Evolutionary conservation across 768 basidiomycete genomes (phyloP), one percentile per base, ranked within the genome.

Genomic region (Tremella fuciformis): DNA sequence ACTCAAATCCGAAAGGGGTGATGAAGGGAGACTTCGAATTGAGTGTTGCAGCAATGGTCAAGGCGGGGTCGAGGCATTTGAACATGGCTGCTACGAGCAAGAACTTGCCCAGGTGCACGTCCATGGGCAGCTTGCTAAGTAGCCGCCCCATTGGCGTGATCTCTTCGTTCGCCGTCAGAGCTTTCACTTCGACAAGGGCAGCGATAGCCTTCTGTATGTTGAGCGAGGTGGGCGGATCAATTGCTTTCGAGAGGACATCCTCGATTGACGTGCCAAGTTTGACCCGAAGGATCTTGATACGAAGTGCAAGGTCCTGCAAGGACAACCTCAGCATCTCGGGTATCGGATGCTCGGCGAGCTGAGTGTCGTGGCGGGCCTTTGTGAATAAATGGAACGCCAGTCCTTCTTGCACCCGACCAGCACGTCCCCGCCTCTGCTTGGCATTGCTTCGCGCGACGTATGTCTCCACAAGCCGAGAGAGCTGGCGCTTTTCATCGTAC

Each of bases 301-400:
- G 58, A 3, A 76, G 55, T 0, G 75, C 75, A 13, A 99, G 83
- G 72, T 97, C 91, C 34, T 92, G 91, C 22, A 98, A 79, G 66
- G 92, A 93, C 3, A 98, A 80, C 19, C 94, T 85, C 80, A 88
- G 85, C 84, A 99, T 99, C 78, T 99, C 94, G 1, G 94, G 94
- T 34, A 91, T 83, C 6, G 92, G 92, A 71, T 89, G 86, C 15
- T 91, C 89, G 1, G 86, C 85, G 81, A 98, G 89, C 79, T 85
- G 83, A 8, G 83, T 87, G 66, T 97, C 93, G 68, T 92, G 87
- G 40, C 90, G 82, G 40, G 82, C 78, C 77, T 87, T 91, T 0
- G 92, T 94, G 80, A 97, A 99, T 1, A 99, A 82, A 76, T 98
- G 96, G 79, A 94, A 99, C 67, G 91, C 93, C 37, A 97, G 75